A percentile compares a stretch with the other conserved stretches of the same genome.
phyloP scores from a whole-genome alignment of 257 asterid genomes.

The Coffea canephora region DNA sequence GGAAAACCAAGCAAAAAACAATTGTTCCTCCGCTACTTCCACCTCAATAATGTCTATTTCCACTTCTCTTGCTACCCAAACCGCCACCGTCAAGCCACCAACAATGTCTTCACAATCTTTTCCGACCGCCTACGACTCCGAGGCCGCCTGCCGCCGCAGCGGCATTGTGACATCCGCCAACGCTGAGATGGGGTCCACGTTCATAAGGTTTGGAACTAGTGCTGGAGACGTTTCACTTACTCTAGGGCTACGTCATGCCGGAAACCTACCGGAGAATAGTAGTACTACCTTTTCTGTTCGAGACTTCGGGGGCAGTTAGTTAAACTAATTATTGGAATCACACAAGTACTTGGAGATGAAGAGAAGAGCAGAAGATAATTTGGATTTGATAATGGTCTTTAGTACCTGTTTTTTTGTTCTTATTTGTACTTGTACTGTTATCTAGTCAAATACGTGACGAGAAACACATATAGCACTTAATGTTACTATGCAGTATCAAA shows the following conservation, averaged over 20 bases:
- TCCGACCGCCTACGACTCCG: conserved; percentile 32
- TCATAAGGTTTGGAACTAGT: conserved; percentile 65
- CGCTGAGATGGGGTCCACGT: conserved; percentile 43
- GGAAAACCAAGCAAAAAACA: conserved; percentile 43
- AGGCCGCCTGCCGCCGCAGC: conserved; percentile 24
- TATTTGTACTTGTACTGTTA: conserved; percentile 1
- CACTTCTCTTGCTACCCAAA: conserved; percentile 10
- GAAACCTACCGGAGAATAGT: conserved; percentile 75
- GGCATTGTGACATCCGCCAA: conserved; percentile 15
- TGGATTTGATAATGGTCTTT: conserved; percentile 7
- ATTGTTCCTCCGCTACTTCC: conserved; percentile 18
- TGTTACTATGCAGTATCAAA: conserved; percentile 6
- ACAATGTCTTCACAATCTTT: conserved; percentile 22
- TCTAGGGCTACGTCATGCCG: conserved; percentile 91
- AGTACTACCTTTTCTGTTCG: conserved; percentile 59
- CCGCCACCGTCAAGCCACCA: conserved; percentile 14
- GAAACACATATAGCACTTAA: neutral
- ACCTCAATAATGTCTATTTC: conserved; percentile 11
- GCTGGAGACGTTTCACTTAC: conserved; percentile 95
- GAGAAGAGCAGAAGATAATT: neutral
- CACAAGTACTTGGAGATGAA: neutral
- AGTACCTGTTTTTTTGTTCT: neutral
- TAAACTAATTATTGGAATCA: neutral
- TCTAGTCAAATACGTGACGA: conserved; percentile 29
- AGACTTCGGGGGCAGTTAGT: conserved; percentile 42